Evolutionary conservation across 805 yeast species (phyloP), one percentile per base, ranked within the genome.

Genomic region (Metschnikowia arizonensis): DNA sequence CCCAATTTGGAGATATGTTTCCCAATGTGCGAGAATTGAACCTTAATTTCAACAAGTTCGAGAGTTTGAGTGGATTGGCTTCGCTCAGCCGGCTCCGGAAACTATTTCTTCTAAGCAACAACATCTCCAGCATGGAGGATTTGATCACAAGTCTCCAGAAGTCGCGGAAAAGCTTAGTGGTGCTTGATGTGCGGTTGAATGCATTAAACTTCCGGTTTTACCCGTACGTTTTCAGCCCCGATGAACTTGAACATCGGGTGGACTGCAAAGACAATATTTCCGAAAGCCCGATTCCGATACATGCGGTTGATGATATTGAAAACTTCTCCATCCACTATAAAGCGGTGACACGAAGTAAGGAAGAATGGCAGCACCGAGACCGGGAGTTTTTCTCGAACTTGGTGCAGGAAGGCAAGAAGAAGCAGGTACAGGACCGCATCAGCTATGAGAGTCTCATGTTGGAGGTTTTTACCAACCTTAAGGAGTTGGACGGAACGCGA

Each of bases 141-240:
- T 49, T 74, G 1, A 50, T 77, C 8, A 52, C 57, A 3, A 60
- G 68, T 1, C 49, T 68, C 25, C 52, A 62, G 3, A 62, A 61
- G 0, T 52, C 65, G 0, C 56, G 79, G 34, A 42, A 48, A 3
- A 54, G 62, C 3, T 53, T 78, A 49, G 61, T 56, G 45, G 59
- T 66, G 7, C 53, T 78, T 14, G 83, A 78, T 55, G 45, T 77
- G 39, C 62, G 82, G 30, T 69, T 77, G 44, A 78, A 78, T 50
- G 75, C 79, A 12, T 48, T 76, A 23, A 77, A 72, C 33, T 59
- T 64, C 34, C 72, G 68, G 9, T 63, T 74, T 40, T 77, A 78
- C 55, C 81, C 83, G 0, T 77, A 69, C 52, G 78, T 78, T 1
- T 78, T 78, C 58, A 73, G 71, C 49, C 75, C 76, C 4, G 66